phyloP scores from a whole-genome alignment of 768 basidiomycete genomes.

The Brasilioporus rufonigricans region DNA sequence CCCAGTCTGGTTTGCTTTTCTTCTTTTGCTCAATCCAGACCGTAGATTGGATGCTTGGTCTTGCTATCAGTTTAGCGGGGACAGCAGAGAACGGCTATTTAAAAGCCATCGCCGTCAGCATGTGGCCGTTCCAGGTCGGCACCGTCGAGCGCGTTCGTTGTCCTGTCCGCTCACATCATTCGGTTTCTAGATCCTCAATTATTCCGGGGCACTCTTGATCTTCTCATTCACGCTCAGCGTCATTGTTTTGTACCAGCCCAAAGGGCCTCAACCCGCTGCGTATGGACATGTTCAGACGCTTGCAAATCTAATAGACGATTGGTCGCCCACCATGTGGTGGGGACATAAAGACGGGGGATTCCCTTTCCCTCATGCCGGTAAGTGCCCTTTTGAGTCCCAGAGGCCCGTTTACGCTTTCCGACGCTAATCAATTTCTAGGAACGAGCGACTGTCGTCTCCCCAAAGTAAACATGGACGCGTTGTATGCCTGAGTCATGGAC shows the following conservation, averaged over 20 bases:
- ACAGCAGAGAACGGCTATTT: slow-evolving; percentile 11
- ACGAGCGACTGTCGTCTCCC: slow-evolving; percentile 24
- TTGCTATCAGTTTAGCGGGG: slow-evolving; percentile 21
- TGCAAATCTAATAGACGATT: slow-evolving; percentile 35
- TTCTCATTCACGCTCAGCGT: slow-evolving; percentile 18
- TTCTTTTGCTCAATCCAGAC: too few relatives aligned
- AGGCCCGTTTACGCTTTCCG: neutral
- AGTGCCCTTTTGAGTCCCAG: slow-evolving; percentile 1
- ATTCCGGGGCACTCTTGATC: slow-evolving; percentile 17
- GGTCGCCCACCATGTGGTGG: slow-evolving; percentile 35
- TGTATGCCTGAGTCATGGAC: slow-evolving; percentile 16
- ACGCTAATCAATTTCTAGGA: slow-evolving; percentile 11
- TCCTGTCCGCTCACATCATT: neutral
- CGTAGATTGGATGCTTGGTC: slow-evolving; percentile 34
- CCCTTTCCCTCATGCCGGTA: slow-evolving; percentile 20
- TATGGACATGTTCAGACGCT: slow-evolving; percentile 36
- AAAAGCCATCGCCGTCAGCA: slow-evolving; percentile 19
- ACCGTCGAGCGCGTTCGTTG: neutral
- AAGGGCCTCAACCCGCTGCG: slow-evolving; percentile 29
- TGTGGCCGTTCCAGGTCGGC: slow-evolving; percentile 28
- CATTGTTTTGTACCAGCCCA: slow-evolving; percentile 13
- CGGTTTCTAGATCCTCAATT: slow-evolving; percentile 27
- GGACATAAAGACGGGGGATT: slow-evolving; percentile 19
- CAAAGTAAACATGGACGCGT: slow-evolving; percentile 17
- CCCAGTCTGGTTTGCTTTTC: too few relatives aligned